These are phyloP conservation scores for Pseudogymnoascus sp. DNA, from an alignment of 2,329 filamentous ascomycete species.

Conservation along the genomic window DNA sequence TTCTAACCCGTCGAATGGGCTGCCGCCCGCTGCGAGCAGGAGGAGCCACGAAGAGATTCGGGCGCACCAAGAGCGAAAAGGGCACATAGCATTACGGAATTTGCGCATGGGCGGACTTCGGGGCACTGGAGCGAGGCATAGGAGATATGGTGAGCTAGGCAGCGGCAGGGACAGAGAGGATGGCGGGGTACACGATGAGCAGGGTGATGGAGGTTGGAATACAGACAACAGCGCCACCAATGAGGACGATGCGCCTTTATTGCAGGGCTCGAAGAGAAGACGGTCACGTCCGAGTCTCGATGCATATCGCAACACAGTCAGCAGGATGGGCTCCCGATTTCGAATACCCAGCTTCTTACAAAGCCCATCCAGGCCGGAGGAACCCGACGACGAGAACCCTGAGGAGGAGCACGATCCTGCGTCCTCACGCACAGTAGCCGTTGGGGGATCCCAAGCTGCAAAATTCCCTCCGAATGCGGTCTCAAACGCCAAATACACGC, in stretches of 20 bases:
- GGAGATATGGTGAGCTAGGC: slow-evolving; percentile 53
- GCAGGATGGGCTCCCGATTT: slow-evolving; percentile 44
- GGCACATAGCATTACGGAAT: slow-evolving; percentile 62
- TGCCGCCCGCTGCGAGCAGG: slow-evolving; percentile 22
- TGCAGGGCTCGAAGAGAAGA: slow-evolving; percentile 34
- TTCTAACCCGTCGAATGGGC: slow-evolving; percentile 19
- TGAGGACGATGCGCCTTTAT: slow-evolving; percentile 67
- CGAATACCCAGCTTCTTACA: slow-evolving; percentile 63
- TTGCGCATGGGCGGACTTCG: slow-evolving; percentile 58
- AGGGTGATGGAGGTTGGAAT: slow-evolving; percentile 41
- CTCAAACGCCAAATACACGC: slow-evolving; percentile 96
- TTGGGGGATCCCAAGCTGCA: slow-evolving; percentile 63
- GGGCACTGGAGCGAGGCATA: slow-evolving; percentile 41
- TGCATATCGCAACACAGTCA: slow-evolving; percentile 34
- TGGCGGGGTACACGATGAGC: slow-evolving; percentile 58
- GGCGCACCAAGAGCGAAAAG: slow-evolving; percentile 24
- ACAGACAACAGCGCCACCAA: slow-evolving; percentile 49
- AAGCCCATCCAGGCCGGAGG: slow-evolving; percentile 20
- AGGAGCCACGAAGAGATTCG: slow-evolving; percentile 23
- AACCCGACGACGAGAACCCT: slow-evolving; percentile 30
- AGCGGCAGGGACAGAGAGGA: slow-evolving; percentile 47
- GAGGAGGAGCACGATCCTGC: slow-evolving; percentile 55
- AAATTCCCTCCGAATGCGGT: slow-evolving; percentile 85
- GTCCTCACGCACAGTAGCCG: slow-evolving; percentile 64
- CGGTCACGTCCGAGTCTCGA: slow-evolving; percentile 30